A percentile compares a stretch with the other conserved stretches of the same genome.
Evolutionary conservation across 768 basidiomycete genomes (phyloP).

Genomic region (Leccinum longicurvipes): DNA sequence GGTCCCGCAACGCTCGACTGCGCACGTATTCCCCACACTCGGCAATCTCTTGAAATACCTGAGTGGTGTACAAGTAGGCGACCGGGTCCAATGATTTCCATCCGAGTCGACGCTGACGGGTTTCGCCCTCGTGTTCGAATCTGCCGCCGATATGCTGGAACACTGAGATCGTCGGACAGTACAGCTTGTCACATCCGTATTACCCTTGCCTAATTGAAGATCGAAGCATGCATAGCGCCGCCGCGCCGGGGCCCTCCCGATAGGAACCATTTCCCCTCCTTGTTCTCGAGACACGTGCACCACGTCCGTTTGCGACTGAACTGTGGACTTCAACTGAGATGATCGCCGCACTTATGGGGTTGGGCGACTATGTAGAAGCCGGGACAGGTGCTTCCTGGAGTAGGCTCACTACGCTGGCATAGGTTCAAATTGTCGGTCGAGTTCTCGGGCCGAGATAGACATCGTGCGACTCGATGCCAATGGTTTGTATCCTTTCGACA

Average conservation of each 20-base stretch:
- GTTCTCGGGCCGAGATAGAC: not conserved
- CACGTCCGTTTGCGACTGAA: not conserved
- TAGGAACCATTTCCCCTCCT: not conserved
- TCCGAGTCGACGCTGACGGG: not conserved
- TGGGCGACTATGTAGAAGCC: not conserved
- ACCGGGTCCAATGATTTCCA: not conserved
- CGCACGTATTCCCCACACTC: not conserved
- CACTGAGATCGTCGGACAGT: not conserved
- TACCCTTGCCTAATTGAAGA: not conserved
- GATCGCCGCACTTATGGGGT: not conserved
- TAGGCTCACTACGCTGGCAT: not conserved
- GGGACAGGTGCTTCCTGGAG: not conserved
- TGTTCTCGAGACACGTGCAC: not conserved
- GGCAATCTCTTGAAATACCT: not conserved
- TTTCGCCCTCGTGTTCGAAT: not conserved
- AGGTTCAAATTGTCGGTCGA: not conserved
- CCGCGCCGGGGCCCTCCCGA: not conserved
- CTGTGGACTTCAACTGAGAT: not conserved
- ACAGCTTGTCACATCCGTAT: not conserved
- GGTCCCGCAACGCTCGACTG: not conserved
- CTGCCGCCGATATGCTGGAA: not conserved
- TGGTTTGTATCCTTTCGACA: not conserved
- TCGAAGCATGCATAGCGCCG: not conserved
- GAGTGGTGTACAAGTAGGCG: not conserved
- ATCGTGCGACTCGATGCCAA: not conserved